Base-by-base conservation (phyloP, 495 filamentous ascomycete genomes). In the Penicillium egyptiacum region DNA sequence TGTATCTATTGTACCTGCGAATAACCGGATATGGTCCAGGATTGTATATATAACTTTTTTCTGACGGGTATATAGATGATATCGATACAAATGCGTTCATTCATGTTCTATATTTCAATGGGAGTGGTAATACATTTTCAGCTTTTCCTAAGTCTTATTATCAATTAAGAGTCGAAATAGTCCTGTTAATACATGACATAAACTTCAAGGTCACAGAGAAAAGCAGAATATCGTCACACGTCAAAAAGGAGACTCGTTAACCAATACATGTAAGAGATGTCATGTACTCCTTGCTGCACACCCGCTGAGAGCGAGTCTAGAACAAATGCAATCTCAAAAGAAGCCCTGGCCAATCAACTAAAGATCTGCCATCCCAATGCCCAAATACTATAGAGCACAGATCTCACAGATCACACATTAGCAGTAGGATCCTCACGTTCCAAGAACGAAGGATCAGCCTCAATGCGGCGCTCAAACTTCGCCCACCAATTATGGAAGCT, bases 401-500 rank as follows among this genome's bases (percentile, higher is more conserved):
- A 40, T 59, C 26, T 50, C 53, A 22, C 37, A 4, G 22, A 55
- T 59, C 53, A 64, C 10, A 55, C 54, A 39, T 64, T 50, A 17
- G 70, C 66, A 63, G 51, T 68, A 30, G 72, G 73, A 63, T 85
- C 87, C 59, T 87, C 88, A 65, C 90, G 83, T 70, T 98, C 92
- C 62, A 99, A 76, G 72, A 98, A 98, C 8, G 82, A 76, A 3
- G 95, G 95, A 77, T 99, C 94, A 54, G 81, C 75, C 67, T 91
- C 86, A 28, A 98, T 79, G 72, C 84, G 87, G 39, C 83, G 83
- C 83, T 99, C 94, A 77, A 99, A 99, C 73, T 96, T 97, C 49
- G 74, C 79, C 94, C 94, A 99, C 94, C 95, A 99, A 52, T 96
- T 92, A 68, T 89, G 86, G 71, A 99, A 98, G 12, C 86, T 88